Evolutionary conservation across 2,329 filamentous ascomycete species (phyloP).

Genomic region (Aspergillus brunneoviolaceus): DNA sequence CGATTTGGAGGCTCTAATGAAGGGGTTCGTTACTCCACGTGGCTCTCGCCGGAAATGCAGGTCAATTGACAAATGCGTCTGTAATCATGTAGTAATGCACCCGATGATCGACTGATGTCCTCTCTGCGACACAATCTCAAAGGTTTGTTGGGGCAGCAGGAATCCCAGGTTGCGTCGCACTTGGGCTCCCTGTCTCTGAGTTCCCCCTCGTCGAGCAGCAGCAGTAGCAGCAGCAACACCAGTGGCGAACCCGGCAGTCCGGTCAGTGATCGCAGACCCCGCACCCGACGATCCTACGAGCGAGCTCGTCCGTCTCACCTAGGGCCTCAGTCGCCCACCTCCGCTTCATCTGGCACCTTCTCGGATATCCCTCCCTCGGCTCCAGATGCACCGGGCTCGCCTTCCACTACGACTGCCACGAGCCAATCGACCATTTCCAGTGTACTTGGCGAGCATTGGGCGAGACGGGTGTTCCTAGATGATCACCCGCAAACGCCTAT

Average conservation of each 20-base stretch:
- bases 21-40: constrained; percentile 43
- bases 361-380: constrained; percentile 32
- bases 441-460: constrained; percentile 42
- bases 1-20: constrained; percentile 45
- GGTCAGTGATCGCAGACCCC: constrained; percentile 27
- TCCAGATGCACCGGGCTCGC: constrained; percentile 36
- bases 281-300: constrained; percentile 37
- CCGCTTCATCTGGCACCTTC: constrained; percentile 30
- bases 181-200: constrained; percentile 29
- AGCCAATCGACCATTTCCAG: constrained; percentile 33
- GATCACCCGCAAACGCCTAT: constrained; percentile 31
- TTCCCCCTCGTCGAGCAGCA: constrained; percentile 27
- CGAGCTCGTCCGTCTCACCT: constrained; percentile 29
- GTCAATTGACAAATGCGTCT: constrained; percentile 5
- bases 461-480: constrained; percentile 38
- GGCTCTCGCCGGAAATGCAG: constrained; percentile 11
- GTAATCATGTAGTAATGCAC: constrained; percentile 22
- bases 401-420: constrained; percentile 30
- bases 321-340: constrained; percentile 29
- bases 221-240: constrained; percentile 21
- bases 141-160: constrained; percentile 30
- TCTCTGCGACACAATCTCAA: constrained; percentile 28
- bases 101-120: constrained; percentile 27
- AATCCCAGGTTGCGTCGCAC: constrained; percentile 27
- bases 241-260: constrained; percentile 30